Conservation (phyloP, 805 yeast genomes). For the Allodekkera sacchari region DNA sequence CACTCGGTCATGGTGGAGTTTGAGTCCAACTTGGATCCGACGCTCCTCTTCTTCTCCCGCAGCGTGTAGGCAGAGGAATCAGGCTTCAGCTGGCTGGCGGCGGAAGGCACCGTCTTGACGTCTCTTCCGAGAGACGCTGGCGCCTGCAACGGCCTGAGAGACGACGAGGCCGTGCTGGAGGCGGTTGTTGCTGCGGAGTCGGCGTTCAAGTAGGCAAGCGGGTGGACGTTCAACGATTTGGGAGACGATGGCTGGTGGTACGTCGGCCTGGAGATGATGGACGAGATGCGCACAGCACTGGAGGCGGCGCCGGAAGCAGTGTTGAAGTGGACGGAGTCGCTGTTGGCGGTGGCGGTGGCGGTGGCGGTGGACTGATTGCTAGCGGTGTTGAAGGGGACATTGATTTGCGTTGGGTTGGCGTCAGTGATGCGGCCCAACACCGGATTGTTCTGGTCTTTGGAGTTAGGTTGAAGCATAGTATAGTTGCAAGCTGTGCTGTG, state of each 20-base stretch:
- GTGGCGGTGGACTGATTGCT: not conserved
- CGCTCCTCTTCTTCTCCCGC: no score
- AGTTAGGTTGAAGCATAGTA: conserved; percentile 3
- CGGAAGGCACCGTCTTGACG: conserved; percentile 3
- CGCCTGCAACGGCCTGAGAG: no score
- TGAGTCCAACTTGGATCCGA: conserved; percentile 7
- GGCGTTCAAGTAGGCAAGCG: conserved; percentile 22
- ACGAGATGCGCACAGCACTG: conserved; percentile 9
- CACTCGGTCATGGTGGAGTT: conserved; percentile 16
- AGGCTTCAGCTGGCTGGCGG: conserved; percentile 1
- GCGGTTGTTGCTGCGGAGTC: conserved; percentile 5
- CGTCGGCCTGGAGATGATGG: not conserved
- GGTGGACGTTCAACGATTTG: conserved; percentile 20
- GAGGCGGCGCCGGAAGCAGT: conserved; percentile 4
- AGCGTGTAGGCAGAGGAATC: not conserved
- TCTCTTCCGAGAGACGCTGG: no score
- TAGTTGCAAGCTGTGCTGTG: conserved; percentile 3
- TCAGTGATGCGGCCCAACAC: conserved; percentile 1
- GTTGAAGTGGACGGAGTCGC: conserved; percentile 7
- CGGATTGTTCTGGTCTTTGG: not conserved
- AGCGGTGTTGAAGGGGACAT: conserved; percentile 6
- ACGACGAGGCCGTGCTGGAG: not conserved
- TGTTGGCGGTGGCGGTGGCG: conserved; percentile 8
- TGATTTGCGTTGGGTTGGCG: conserved; percentile 1
- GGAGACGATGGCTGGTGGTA: not conserved